Percentiles rank a stretch among this genome's conserved stretches.
Conservation (phyloP, 306 rosid species). For the Malus sylvestris region DNA sequence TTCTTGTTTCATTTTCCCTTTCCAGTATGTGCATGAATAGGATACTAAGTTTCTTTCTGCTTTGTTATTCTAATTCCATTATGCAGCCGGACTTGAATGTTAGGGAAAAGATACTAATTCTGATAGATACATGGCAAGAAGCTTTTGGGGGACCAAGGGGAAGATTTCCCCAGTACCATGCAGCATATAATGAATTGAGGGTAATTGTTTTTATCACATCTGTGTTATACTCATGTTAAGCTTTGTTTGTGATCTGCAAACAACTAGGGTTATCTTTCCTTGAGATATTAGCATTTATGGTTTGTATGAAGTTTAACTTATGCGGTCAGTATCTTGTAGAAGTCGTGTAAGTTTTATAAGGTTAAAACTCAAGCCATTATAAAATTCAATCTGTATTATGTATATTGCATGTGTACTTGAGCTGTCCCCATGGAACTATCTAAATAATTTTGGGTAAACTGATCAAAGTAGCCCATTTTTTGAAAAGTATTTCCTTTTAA, state of each 20-base stretch:
- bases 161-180: slow-evolving; percentile 75
- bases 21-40: background rate
- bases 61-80: slow-evolving; percentile 28
- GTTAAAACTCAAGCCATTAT: background rate
- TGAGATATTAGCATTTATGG: background rate
- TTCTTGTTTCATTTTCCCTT: background rate
- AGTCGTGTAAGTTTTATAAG: background rate
- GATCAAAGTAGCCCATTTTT: background rate
- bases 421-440: too few species aligned
- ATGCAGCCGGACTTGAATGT: slow-evolving; percentile 86
- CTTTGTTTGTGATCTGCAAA: background rate
- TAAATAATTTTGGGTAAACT: background rate
- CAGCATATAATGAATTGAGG: slow-evolving; percentile 81
- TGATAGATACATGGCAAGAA: slow-evolving; percentile 95
- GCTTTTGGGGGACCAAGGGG: slow-evolving; percentile 85
- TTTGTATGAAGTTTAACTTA: background rate
- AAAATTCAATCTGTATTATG: background rate
- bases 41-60: slow-evolving; percentile 15
- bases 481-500: background rate
- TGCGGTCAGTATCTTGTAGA: background rate
- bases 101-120: slow-evolving; percentile 80
- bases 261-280: background rate
- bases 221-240: slow-evolving; percentile 3
- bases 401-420: background rate
- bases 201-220: slow-evolving; percentile 29